Evolutionary conservation across 2,329 filamentous ascomycete genomes (phyloP), one percentile per base, ranked within the genome.

Genomic region (Huntiella savannae): DNA sequence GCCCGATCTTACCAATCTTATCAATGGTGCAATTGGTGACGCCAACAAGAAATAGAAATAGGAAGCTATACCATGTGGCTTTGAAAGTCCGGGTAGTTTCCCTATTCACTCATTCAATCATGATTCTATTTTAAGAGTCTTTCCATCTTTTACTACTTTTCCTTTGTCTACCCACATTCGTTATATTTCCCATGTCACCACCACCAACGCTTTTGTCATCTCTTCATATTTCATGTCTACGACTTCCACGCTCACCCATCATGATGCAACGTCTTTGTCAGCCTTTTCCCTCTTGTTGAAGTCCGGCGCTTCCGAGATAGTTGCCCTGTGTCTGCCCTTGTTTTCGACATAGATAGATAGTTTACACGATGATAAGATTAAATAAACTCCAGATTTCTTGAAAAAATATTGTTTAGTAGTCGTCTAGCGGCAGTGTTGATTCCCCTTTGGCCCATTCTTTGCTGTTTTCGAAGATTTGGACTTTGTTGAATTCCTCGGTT

Each of bases 21-120:
- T 49, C 17, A 49, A 47, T 13, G 48, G 44, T 5, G 43, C 44
- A 16, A 49, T 49, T 17, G 41, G 40, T 35, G 48, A 49, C 33
- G 44, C 43, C 15, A 16, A 43, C n/a, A 41, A 41, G 22, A 28
- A 28, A 28, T 28, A 28, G 22, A 28, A 28, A 28, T 28, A 28
- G 22, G 22, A 28, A 28, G 10, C 22, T 28, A 28, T 10, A 28
- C 22, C 15, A 40, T 15, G 37, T 40, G 37, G 37, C 37, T 40
- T 40, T 40, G 37, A 12, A 17, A 40, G 16, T 40, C 15, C 16
- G 11, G 37, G 16, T 40, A 22, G 16, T 22, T 16, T 40, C 16
- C 37, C 22, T 28, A 28, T 28, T 28, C 22, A 7, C 3, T 4
- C 22, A 19, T 19, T 28, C 22, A 28, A 1, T 28, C 6, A 28